Conservation (phyloP, 108 stramenopile species). For the Cyclotella baltica region DNA sequence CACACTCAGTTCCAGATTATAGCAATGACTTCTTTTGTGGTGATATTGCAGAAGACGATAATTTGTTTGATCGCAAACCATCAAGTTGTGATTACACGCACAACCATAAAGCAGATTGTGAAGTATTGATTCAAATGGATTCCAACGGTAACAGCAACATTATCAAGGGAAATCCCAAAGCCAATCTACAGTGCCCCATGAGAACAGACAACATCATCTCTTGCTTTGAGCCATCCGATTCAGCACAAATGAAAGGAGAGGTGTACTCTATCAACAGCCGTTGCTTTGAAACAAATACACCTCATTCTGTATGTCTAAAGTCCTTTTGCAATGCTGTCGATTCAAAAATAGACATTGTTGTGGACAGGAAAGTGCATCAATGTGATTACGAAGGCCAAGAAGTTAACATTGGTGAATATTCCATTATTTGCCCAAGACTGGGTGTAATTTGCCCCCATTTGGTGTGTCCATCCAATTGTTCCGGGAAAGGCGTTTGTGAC, state of each 20-base stretch:
- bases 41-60: conserved; percentile 19
- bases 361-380: conserved; percentile 42
- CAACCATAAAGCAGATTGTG: conserved; percentile 54
- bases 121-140: conserved; percentile 1
- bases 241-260: conserved; percentile 36
- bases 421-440: conserved; percentile 43
- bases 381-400: conserved; percentile 59
- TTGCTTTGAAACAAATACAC: conserved; percentile 47
- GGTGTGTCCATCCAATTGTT: conserved; percentile 54
- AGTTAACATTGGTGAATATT: conserved; percentile 42
- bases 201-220: conserved; percentile 41
- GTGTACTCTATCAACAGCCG: conserved; percentile 45
- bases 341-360: conserved; percentile 51
- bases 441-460: conserved; percentile 52
- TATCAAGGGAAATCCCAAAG: background rate
- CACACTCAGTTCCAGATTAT: conserved; percentile 42
- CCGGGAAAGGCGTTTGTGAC: conserved; percentile 56
- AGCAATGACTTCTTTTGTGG: conserved; percentile 54
- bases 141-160: background rate
- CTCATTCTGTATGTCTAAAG: conserved; percentile 46
- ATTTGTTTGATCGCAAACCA: conserved; percentile 25
- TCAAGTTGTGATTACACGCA: conserved; percentile 59
- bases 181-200: conserved; percentile 32
- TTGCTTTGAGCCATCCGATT: conserved; percentile 35
- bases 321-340: conserved; percentile 54